Base-by-base conservation (phyloP, 176 grass and related monocot species). In the Oryza meyeriana region DNA sequence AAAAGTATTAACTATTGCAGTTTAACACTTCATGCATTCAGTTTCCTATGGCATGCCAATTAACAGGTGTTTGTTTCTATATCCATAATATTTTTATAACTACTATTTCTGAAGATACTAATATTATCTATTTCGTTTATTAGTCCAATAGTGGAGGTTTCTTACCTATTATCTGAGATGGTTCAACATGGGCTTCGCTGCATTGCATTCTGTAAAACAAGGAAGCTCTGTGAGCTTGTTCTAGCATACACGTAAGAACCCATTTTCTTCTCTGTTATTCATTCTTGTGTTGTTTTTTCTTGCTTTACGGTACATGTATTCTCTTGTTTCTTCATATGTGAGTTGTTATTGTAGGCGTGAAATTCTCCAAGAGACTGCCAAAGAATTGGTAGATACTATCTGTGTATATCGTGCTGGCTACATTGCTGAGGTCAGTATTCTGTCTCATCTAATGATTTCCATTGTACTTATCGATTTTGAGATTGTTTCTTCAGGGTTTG, bases 141-240 rank as follows among this genome's bases (percentile, higher is more conserved):
- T 76, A 98, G 95, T 81, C 84, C 95, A 81, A 98, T 98, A 84
- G 58, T 94, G 50, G 92, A 98, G 88, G 84, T 89, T 66, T 91
- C 95, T 17, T 94, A 94, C 89, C 86, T 98, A 20, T 89, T 98
- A 48, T 80, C 92, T 1, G 95, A 94, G 85, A 92, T 98, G 95
- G 95, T 98, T 88, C 95, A 91, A 75, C 95, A 98, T 81, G 92
- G 95, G 40, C 95, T 98, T 78, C 90, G 93, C 71, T 94, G 95
- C 82, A 98, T 98, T 86, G 95, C 92, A 22, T 98, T 98, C 77
- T 98, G 95, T 80, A 98, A 98, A 90, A 92, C 88, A 35, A 89
- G 92, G 75, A 98, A 91, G 73, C 75, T 98, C 29, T 91, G 92
- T 38, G 95, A 98, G 85, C 78, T 98, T 87, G 92, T 94, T 69